Evolutionary conservation across 371 early-diverging fungal genomes (phyloP).

Genomic region (Catenaria anguillulae): DNA sequence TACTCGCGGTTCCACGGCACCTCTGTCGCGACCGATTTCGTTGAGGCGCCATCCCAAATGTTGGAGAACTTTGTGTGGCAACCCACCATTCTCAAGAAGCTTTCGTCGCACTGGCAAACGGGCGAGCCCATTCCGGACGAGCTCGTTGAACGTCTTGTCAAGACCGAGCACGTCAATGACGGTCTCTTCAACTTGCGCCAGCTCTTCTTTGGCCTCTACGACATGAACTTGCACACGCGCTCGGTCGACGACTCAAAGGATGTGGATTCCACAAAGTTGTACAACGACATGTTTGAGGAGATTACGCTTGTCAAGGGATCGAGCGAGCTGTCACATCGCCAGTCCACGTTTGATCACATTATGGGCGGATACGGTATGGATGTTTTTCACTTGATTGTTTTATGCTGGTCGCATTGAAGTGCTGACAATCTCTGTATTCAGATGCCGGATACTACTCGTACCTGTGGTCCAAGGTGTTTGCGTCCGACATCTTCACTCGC

Average conservation of each 20-base stretch:
- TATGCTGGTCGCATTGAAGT: neutral
- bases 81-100: constrained; percentile 40
- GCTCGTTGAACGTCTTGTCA: constrained; percentile 49
- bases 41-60: constrained; percentile 84
- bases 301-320: constrained; percentile 41
- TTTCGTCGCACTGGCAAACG: constrained; percentile 56
- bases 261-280: constrained; percentile 39
- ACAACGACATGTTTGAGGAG: constrained; percentile 42
- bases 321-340: constrained; percentile 30
- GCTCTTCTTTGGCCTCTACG: constrained; percentile 58
- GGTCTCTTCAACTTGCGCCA: constrained; percentile 58
- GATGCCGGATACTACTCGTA: constrained; percentile 33
- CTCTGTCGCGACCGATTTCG: constrained; percentile 66
- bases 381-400: neutral
- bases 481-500: constrained; percentile 70
- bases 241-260: constrained; percentile 18
- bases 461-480: constrained; percentile 68
- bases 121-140: constrained; percentile 55
- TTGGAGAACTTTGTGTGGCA: constrained; percentile 57
- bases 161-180: constrained; percentile 55
- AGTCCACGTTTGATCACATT: constrained; percentile 44
- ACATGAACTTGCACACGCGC: constrained; percentile 52
- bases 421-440: constrained; percentile 39
- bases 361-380: constrained; percentile 50
- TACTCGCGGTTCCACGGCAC: constrained; percentile 61